Evolutionary conservation across 331 rosid species (phyloP), one percentile per base, ranked within the genome.

Genomic region (Phaseolus coccineus): DNA sequence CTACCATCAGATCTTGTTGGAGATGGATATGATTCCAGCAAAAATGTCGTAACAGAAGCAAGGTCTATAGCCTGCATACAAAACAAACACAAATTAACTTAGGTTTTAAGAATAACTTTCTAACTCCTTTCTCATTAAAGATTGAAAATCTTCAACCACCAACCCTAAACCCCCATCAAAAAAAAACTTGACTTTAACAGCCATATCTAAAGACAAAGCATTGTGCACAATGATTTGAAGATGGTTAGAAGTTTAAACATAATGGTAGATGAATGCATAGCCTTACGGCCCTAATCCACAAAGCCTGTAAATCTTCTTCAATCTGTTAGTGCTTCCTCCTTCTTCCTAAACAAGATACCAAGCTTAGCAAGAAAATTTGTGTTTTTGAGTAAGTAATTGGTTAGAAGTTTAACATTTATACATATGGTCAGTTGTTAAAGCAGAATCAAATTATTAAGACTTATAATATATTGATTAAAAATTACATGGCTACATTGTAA

Each of bases 11-110:
- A 80, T 73, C 89, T 82, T 78, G 89, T 90, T 39, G 88, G 59
- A 24, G 98, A 87, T 37, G 97, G 99, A 85, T 89, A 94, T 3
- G 89, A 80, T 84, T 90, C 97, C 84, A 95, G 86, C 84, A 95
- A 89, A 82, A 76, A 87, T 22, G 97, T 91, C 71, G 90, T 78
- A 69, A 91, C 90, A 71, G 92, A 87, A 84, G 99, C 97, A 87
- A 95, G 91, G 85, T 89, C 94, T 69, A 88, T 69, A 28, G 98
- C 99, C 99, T 95, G 85, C 69, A 78, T 48, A 84, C 30, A 64
- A 84, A 61, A 74, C 27, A 82, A 42, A 63, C 8, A 70, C 40
- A 73, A 83, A 64, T 69, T 15, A 8, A 42, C 71, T 13, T 61
- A 73, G 70, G 40, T 25, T 33, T 65, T n/a, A 57, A 37, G 22